phyloP scores from a whole-genome alignment of 2,329 filamentous ascomycete genomes.

The Hansfordia pulvinata region DNA sequence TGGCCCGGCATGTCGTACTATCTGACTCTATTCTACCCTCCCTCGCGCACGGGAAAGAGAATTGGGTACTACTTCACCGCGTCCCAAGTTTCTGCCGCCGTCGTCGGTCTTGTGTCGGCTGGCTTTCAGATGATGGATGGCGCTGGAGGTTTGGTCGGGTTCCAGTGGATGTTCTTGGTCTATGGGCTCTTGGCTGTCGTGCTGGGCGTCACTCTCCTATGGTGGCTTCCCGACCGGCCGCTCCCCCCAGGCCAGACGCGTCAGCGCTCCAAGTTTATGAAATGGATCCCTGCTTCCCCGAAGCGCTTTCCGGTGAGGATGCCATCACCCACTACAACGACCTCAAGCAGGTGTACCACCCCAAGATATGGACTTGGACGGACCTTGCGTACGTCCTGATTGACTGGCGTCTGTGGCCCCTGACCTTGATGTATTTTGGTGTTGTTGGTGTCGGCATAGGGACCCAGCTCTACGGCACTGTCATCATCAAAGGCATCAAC shows the following conservation, averaged over 20 bases:
- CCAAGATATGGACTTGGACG: slow-evolving; percentile 55
- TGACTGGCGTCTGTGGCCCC: slow-evolving; percentile 81
- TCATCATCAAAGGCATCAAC: slow-evolving; percentile 74
- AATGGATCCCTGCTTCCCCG: slow-evolving; percentile 56
- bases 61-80: slow-evolving; percentile 87
- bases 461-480: slow-evolving; percentile 74
- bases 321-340: slow-evolving; percentile 74
- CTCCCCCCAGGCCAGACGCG: slow-evolving; percentile 54
- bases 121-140: slow-evolving; percentile 90
- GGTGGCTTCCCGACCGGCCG: slow-evolving; percentile 85
- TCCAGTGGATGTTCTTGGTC: slow-evolving; percentile 86
- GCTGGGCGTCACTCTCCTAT: slow-evolving; percentile 61
- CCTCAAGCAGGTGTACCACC: slow-evolving; percentile 66
- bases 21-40: slow-evolving; percentile 82
- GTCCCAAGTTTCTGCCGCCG: slow-evolving; percentile 75
- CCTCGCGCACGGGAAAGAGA: slow-evolving; percentile 71
- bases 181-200: slow-evolving; percentile 66
- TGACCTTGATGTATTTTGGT: slow-evolving; percentile 86
- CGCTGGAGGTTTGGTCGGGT: slow-evolving; percentile 59
- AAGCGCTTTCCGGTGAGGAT: slow-evolving; percentile 65
- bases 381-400: slow-evolving; percentile 60
- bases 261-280: slow-evolving; percentile 34
- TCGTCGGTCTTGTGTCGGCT: slow-evolving; percentile 79
- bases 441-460: slow-evolving; percentile 88
- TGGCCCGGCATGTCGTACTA: slow-evolving; percentile 96